A percentile compares a stretch with the other conserved stretches of the same genome.
phyloP scores from a whole-genome alignment of 2,329 filamentous ascomycete species.

The Coniella vitis region DNA sequence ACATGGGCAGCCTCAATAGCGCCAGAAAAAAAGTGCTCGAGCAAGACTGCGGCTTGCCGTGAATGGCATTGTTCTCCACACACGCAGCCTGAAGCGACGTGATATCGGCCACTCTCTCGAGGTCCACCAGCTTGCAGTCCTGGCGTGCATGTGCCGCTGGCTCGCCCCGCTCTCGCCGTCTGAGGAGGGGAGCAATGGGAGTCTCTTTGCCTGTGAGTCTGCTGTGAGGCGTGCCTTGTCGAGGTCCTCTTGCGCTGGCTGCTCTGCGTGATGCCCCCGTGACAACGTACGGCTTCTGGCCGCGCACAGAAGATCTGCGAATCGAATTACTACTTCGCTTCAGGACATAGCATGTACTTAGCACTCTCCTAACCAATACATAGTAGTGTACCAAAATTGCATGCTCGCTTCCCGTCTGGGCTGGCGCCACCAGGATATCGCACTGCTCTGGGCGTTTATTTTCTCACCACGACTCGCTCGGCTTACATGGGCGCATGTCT shows the following conservation, averaged over 20 bases:
- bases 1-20: constrained; percentile 7
- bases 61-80: constrained; percentile 2
- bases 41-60: neutral
- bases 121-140: neutral
- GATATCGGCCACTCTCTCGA: neutral
- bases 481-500: constrained; percentile 30
- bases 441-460: constrained; percentile 37
- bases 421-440: constrained; percentile 28
- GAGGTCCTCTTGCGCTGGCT: no score
- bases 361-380: no score
- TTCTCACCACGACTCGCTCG: constrained; percentile 31
- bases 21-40: constrained; percentile 8
- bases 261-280: no score
- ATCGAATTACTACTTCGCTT: no score
- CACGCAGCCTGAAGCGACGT: neutral
- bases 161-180: neutral
- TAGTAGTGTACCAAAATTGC: no score
- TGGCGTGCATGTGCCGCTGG: constrained; percentile 4
- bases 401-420: constrained; percentile 13
- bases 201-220: neutral
- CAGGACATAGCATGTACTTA: no score
- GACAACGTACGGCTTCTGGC: no score
- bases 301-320: no score
- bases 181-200: no score
- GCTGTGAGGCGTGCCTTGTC: no score